Conservation (phyloP, 139 green algal genomes). For the Yamagishiella unicocca region DNA sequence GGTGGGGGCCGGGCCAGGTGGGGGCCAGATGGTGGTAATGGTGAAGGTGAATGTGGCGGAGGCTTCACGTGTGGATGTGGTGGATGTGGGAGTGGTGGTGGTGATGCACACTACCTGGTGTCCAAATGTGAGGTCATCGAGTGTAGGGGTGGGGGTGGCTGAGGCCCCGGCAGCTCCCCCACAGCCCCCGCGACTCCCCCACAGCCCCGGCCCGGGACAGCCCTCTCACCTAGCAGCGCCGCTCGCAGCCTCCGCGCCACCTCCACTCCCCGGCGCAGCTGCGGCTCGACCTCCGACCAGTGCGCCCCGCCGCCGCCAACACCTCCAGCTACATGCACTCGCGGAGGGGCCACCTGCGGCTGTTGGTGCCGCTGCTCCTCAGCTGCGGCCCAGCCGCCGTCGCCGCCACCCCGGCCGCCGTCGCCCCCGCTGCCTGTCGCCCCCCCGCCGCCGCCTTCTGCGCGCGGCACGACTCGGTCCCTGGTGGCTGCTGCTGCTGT, state of each 20-base stretch:
- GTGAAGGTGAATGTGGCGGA: no score
- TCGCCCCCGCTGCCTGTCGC: no score
- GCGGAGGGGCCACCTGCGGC: not conserved
- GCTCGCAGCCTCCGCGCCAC: slow-evolving; percentile 50
- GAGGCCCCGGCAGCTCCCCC: no score
- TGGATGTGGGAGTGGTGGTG: no score
- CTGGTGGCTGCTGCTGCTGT: not conserved
- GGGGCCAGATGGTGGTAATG: not conserved
- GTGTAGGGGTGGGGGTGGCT: no score
- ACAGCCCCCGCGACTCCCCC: not conserved
- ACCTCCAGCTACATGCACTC: slow-evolving; percentile 4
- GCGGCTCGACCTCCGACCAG: slow-evolving; percentile 47
- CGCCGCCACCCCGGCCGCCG: no score
- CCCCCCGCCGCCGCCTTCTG: no score
- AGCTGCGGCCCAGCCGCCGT: not conserved
- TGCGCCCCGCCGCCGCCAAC: not conserved
- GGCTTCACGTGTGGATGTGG: no score
- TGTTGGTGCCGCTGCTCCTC: not conserved
- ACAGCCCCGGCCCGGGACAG: not conserved
- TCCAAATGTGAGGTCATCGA: no score
- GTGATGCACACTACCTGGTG: no score
- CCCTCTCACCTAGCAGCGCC: slow-evolving; percentile 14
- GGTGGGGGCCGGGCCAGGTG: not conserved
- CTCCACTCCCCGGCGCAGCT: slow-evolving; percentile 53
- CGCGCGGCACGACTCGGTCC: no score